Percentiles rank a stretch among this genome's conserved stretches.
Evolutionary conservation across 176 grass and related monocot genomes (phyloP).

Genomic region (Oryza brachyantha): DNA sequence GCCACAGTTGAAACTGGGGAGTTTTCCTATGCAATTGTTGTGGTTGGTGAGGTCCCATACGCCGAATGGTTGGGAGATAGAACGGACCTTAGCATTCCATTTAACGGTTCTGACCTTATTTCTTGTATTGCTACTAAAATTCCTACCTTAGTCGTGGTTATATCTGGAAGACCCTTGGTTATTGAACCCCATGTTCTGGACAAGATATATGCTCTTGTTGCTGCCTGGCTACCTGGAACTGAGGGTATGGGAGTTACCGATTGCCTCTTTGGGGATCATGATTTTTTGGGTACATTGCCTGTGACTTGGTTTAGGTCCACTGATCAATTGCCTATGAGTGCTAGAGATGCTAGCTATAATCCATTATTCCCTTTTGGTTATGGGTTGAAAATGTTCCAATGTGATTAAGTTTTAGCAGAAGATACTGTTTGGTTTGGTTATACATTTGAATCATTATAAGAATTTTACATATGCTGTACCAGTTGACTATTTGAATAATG

Average conservation of each 20-base stretch:
- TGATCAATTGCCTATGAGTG: conserved; percentile 73
- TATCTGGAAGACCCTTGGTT: conserved; percentile 81
- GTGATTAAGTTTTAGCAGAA: conserved; percentile 10
- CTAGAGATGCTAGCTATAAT: conserved; percentile 46
- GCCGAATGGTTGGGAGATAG: conserved; percentile 64
- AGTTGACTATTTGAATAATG: background rate
- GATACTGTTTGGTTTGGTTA: background rate
- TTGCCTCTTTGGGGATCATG: conserved; percentile 81
- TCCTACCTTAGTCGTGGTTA: conserved; percentile 59
- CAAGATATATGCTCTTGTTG: conserved; percentile 68
- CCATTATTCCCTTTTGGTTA: conserved; percentile 82
- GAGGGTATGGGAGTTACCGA: conserved; percentile 69
- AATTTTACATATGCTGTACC: conserved; percentile 10
- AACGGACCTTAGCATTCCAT: conserved; percentile 62
- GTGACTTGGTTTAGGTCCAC: conserved; percentile 75
- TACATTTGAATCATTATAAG: conserved; percentile 13
- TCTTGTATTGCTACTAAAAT: conserved; percentile 46
- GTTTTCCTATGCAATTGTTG: conserved; percentile 71
- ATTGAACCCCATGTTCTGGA: conserved; percentile 54
- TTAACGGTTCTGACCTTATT: conserved; percentile 51
- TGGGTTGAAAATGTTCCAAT: conserved; percentile 51
- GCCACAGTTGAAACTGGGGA: conserved; percentile 39
- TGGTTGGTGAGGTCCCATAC: conserved; percentile 76
- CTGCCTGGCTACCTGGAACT: conserved; percentile 76
- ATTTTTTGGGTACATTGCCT: conserved; percentile 69